Percentiles rank a stretch among this genome's conserved stretches.
Conservation (phyloP, 2,329 filamentous ascomycete species). For the Sclerotinia trifoliorum region DNA sequence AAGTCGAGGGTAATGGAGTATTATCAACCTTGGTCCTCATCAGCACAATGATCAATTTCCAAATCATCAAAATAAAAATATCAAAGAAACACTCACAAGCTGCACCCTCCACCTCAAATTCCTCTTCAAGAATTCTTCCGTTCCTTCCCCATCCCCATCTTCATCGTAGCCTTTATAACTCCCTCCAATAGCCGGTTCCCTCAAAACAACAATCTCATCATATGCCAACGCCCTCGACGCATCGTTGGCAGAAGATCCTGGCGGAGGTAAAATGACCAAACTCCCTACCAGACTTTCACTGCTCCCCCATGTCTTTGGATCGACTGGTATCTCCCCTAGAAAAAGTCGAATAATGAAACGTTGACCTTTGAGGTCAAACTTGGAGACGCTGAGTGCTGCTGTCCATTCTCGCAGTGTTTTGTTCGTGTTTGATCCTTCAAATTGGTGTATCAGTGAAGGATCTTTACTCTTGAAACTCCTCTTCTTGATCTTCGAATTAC, state of each 20-base stretch:
- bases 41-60: background rate
- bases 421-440: background rate
- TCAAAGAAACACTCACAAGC: conserved; percentile 28
- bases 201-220: conserved; percentile 31
- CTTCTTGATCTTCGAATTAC: conserved; percentile 16
- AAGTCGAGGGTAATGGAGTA: conserved; percentile 1
- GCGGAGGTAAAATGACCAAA: conserved; percentile 33
- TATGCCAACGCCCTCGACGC: conserved; percentile 26
- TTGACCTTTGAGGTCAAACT: conserved; percentile 33
- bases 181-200: conserved; percentile 10
- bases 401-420: conserved; percentile 30
- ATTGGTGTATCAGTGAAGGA: background rate
- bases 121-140: conserved; percentile 28
- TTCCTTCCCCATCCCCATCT: conserved; percentile 24
- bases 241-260: conserved; percentile 13
- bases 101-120: conserved; percentile 36
- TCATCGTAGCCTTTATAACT: conserved; percentile 20
- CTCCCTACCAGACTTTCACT: conserved; percentile 26
- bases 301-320: conserved; percentile 30
- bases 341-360: conserved; percentile 34
- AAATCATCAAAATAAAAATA: background rate
- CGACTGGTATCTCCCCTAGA: conserved; percentile 30
- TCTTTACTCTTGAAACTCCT: background rate
- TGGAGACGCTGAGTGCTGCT: conserved; percentile 32
- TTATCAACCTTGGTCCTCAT: conserved; percentile 10